A percentile compares a stretch with the other conserved stretches of the same genome.
Conservation (phyloP, 1,139 yeast species). For the Candida pseudocylindracea region DNA sequence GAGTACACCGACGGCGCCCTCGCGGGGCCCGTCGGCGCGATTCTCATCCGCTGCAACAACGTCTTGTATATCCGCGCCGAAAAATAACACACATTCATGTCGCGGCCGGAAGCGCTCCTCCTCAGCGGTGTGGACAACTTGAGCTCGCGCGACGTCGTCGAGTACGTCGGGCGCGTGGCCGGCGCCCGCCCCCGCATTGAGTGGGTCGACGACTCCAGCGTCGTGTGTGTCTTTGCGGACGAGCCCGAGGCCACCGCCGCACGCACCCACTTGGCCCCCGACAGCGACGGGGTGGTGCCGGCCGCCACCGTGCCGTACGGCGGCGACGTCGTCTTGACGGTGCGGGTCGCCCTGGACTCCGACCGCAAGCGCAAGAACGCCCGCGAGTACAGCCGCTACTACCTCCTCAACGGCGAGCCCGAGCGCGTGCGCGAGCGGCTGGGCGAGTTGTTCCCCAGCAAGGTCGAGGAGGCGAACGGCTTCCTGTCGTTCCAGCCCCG, state of each 20-base stretch:
- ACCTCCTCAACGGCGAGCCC: slow-evolving; percentile 58
- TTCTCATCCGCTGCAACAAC: slow-evolving; percentile 71
- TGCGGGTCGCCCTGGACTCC: slow-evolving; percentile 27
- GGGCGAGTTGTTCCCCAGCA: too few species aligned
- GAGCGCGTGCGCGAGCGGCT: slow-evolving; percentile 6
- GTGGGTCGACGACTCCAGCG: slow-evolving; percentile 49
- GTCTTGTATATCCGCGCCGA: slow-evolving; percentile 40
- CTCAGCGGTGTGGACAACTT: slow-evolving; percentile 47
- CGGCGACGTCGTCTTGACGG: slow-evolving; percentile 8
- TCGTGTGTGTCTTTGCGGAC: slow-evolving; percentile 28
- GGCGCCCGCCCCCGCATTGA: slow-evolving; percentile 20
- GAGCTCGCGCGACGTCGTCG: slow-evolving; percentile 40
- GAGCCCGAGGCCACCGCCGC: slow-evolving; percentile 22
- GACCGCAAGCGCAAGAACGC: slow-evolving; percentile 43
- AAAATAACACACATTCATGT: slow-evolving; percentile 4
- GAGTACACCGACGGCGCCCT: slow-evolving; percentile 24
- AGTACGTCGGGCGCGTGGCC: slow-evolving; percentile 17
- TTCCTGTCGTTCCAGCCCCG: too few species aligned
- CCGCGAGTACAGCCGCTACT: slow-evolving; percentile 37
- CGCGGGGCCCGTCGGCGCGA: slow-evolving; percentile 42
- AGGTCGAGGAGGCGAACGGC: too few species aligned
- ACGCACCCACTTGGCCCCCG: slow-evolving; percentile 7
- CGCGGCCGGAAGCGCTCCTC: slow-evolving; percentile 27
- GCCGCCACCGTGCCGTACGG: not conserved
- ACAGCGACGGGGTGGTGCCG: too few species aligned